Evolutionary conservation across 495 filamentous ascomycete species (phyloP).

Genomic region (Penicillium mononematosum): DNA sequence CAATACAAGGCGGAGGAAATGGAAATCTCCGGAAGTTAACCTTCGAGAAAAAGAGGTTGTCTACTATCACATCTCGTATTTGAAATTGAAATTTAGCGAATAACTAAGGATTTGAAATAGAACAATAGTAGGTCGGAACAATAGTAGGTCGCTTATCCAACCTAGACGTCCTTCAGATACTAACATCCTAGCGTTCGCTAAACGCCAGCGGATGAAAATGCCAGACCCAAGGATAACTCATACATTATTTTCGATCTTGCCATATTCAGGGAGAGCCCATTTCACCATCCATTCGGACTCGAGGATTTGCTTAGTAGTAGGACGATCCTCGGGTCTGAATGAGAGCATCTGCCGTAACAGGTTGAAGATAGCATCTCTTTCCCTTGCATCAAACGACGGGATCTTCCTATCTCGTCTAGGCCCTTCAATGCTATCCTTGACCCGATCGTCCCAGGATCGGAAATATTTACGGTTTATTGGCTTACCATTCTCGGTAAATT

Average conservation of each 20-base stretch:
- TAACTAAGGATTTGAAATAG: no score
- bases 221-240: neutral
- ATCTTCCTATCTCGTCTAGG: constrained; percentile 20
- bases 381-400: constrained; percentile 21
- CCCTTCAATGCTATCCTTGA: constrained; percentile 29
- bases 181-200: no score
- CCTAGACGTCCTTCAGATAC: no score
- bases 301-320: constrained; percentile 33
- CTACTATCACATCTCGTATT: no score
- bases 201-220: no score
- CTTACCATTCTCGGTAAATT: constrained; percentile 25
- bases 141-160: no score
- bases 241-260: constrained; percentile 21
- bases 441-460: constrained; percentile 29
- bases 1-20: neutral
- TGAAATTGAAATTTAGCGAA: no score
- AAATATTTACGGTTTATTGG: constrained; percentile 23
- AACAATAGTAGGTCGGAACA: no score
- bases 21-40: no score
- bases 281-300: constrained; percentile 41
- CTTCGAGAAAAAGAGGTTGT: no score
- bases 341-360: constrained; percentile 44
- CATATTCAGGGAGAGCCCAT: constrained; percentile 42
- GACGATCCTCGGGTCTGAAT: constrained; percentile 39
- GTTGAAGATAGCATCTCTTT: constrained; percentile 33